phyloP scores from a whole-genome alignment of 2,329 filamentous ascomycete species.

The Penicillium sp. region DNA sequence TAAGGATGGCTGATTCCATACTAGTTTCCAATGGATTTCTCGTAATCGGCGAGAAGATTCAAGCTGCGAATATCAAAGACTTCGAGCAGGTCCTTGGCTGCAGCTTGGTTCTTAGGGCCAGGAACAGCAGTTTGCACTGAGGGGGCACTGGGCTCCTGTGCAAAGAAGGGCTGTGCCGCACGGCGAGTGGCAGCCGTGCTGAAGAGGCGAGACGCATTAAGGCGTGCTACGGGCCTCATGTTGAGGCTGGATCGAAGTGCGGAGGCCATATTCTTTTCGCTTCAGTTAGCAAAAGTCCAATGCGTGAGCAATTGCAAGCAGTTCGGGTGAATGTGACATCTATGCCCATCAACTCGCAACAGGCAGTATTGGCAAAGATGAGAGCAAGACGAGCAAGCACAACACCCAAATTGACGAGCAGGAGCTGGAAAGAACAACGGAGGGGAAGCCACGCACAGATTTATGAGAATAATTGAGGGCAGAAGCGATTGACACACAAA shows the following conservation, averaged over 20 bases:
- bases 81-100: constrained; percentile 65
- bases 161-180: constrained; percentile 50
- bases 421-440: neutral
- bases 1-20: constrained; percentile 25
- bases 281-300: neutral
- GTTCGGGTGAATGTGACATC: neutral
- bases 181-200: constrained; percentile 32
- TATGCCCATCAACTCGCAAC: neutral
- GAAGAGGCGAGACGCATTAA: constrained; percentile 32
- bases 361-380: neutral
- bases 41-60: constrained; percentile 78
- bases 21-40: constrained; percentile 75
- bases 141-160: constrained; percentile 56
- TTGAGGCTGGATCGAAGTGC: constrained; percentile 33
- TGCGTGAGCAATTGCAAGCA: neutral
- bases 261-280: constrained; percentile 27
- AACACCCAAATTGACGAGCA: neutral
- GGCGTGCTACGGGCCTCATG: constrained; percentile 29
- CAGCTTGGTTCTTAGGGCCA: constrained; percentile 68
- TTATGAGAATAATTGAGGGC: neutral
- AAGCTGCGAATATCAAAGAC: constrained; percentile 83
- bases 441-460: neutral
- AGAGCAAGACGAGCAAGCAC: neutral
- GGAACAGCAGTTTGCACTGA: constrained; percentile 61
- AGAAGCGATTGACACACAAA: neutral